Percentiles rank a stretch among this genome's conserved stretches.
phyloP scores from a whole-genome alignment of 495 filamentous ascomycete genomes.

The Cercophora sp. region DNA sequence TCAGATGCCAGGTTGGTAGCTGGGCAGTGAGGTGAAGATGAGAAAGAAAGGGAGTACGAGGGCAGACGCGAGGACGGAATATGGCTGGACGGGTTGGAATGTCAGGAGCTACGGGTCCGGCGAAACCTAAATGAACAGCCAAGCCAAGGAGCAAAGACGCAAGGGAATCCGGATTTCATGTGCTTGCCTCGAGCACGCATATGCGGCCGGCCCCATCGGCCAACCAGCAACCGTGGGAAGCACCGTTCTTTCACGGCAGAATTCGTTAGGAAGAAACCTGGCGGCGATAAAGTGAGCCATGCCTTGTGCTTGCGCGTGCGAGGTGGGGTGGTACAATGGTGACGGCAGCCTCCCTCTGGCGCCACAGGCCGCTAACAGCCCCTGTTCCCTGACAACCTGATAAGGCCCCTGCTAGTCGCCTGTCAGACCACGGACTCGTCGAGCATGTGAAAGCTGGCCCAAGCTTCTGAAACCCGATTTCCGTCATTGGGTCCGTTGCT shows the following conservation, averaged over 20 bases:
- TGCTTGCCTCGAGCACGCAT: slow-evolving; percentile 9
- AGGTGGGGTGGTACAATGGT: slow-evolving; percentile 1
- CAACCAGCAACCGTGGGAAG: neutral
- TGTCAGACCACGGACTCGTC: neutral
- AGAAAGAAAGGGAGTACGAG: neutral
- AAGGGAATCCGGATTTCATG: slow-evolving; percentile 18
- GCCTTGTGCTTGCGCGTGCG: too few species aligned
- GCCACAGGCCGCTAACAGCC: neutral
- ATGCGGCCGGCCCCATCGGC: slow-evolving; percentile 11
- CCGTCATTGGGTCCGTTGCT: slow-evolving; percentile 1
- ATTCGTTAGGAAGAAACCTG: neutral
- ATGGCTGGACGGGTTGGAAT: neutral
- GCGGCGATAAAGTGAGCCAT: slow-evolving; percentile 3
- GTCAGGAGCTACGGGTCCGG: slow-evolving; percentile 12
- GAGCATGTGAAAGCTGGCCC: slow-evolving; percentile 4
- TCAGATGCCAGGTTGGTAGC: neutral
- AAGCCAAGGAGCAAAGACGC: neutral
- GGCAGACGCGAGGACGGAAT: neutral
- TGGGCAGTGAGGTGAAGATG: neutral
- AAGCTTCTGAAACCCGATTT: neutral
- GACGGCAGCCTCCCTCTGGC: neutral
- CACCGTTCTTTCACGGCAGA: slow-evolving; percentile 7
- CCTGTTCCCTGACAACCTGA: neutral
- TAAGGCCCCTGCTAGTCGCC: slow-evolving; percentile 1
- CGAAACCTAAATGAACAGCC: neutral